Evolutionary conservation across 2,329 filamentous ascomycete species (phyloP), one percentile per base, ranked within the genome.

Genomic region (Ceratocystis ficicola): DNA sequence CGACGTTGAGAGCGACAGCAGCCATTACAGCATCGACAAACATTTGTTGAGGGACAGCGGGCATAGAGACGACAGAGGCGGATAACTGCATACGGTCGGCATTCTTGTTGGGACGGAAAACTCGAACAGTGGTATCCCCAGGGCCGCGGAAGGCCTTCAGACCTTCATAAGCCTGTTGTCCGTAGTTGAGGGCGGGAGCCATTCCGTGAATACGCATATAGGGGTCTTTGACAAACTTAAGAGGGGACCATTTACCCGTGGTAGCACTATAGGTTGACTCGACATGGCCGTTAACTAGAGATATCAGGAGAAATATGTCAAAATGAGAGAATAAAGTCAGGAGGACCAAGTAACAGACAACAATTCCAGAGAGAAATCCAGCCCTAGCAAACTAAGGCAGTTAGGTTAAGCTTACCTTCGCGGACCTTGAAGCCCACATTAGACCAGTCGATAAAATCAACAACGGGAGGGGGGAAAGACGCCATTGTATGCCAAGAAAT

Each of bases 81-180:
- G 89, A 94, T 78, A 91, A 86, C 74, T 90, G 88, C 80, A 97
- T 84, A 68, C 93, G 89, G 52, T 78, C 76, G 46, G 92, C 94
- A 75, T 97, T 97, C 73, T 87, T 85, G 72, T 86, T 82, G 0
- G 93, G 89, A 3, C 93, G 88, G 84, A 97, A 97, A 75, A 97
- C 84, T 74, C 86, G 84, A 77, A 97, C 92, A 68, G 77, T 76
- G 68, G 80, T 74, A 74, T 88, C 84, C 67, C 82, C 79, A 20
- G 90, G 88, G 1, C 81, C 80, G 69, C 93, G 90, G 82, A 96
- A 96, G 65, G 93, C 92, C 77, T 97, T 97, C 74, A 97, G 85
- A n/a, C 94, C 94, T 75, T 99, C 94, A 80, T 95, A 99, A 72
- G 90, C 93, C 78, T 97, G 94, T 74, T 96, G 91, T 67, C 93